Evolutionary conservation across 306 rosid genomes (phyloP).

Genomic region (Cucurbita argyrosperma): DNA sequence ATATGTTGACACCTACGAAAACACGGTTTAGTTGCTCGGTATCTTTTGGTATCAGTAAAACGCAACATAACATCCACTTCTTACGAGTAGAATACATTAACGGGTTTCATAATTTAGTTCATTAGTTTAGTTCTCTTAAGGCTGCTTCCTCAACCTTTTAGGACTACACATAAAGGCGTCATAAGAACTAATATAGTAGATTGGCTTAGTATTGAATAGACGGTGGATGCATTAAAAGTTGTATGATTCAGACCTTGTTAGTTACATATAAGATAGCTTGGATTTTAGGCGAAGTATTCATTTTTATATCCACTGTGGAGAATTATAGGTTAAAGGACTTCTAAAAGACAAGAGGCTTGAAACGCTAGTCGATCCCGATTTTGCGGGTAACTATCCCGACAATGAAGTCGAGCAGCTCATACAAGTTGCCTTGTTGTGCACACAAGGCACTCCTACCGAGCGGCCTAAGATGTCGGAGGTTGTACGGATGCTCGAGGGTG

Average conservation of each 20-base stretch:
- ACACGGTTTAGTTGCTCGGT: not conserved
- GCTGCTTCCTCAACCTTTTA: not conserved
- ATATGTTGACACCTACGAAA: not conserved
- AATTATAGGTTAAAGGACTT: conserved; percentile 65
- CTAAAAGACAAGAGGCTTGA: conserved; percentile 61
- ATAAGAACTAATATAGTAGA: not conserved
- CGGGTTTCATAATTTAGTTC: not conserved
- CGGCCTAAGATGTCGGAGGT: conserved; percentile 94
- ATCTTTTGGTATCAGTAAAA: not conserved
- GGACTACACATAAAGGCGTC: not conserved
- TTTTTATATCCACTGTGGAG: not conserved
- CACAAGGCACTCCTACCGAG: conserved; percentile 58
- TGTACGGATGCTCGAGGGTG: conserved; percentile 93
- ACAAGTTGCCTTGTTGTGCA: conserved; percentile 84
- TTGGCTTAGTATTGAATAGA: not conserved
- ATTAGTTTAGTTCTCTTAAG: not conserved
- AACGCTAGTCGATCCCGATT: conserved; percentile 57
- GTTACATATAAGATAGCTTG: not conserved
- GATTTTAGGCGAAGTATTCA: not conserved
- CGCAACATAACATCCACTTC: not conserved
- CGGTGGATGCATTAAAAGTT: not conserved
- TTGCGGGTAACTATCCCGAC: conserved; percentile 41
- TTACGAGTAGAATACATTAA: not conserved
- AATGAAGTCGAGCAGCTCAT: conserved; percentile 66
- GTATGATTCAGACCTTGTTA: not conserved